These are phyloP conservation scores for Cutaneotrichosporon sp. DNA, from an alignment of 1,284 basidiomycete genomes.

Conservation along the genomic window DNA sequence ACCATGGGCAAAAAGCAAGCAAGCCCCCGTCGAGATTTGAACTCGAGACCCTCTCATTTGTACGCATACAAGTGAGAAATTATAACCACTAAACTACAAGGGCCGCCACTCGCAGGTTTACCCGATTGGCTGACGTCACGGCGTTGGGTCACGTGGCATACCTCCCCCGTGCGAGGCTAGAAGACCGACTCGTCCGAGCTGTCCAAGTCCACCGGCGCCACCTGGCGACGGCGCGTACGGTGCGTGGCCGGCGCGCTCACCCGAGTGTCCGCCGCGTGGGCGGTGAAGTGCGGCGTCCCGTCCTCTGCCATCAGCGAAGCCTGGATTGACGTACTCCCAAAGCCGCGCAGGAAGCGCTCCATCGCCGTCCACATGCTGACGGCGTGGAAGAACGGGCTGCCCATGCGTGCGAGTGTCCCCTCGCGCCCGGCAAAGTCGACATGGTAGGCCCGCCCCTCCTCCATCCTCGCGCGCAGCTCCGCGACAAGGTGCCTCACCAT, in stretches of 20 bases:
- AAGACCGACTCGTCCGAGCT: too few species aligned
- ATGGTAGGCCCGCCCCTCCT: neutral
- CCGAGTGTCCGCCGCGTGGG: neutral
- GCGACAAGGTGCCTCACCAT: neutral
- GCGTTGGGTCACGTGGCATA: too few species aligned
- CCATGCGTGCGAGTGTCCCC: neutral
- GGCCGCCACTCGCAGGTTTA: too few species aligned
- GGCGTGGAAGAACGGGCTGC: neutral
- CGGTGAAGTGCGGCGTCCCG: neutral
- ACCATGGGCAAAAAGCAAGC: neutral
- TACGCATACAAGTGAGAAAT: neutral
- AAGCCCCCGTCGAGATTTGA: conserved; percentile 1
- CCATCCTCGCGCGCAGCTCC: neutral
- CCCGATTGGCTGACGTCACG: too few species aligned
- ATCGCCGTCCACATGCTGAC: neutral
- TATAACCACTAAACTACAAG: conserved; percentile 2
- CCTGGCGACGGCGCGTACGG: too few species aligned
- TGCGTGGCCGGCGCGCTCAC: neutral
- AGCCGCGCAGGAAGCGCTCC: neutral
- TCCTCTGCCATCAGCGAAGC: neutral
- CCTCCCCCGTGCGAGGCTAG: too few species aligned
- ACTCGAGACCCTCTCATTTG: conserved; percentile 2
- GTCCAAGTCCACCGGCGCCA: too few species aligned
- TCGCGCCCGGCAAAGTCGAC: neutral
- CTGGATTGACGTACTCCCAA: neutral